A percentile compares a stretch with the other conserved stretches of the same genome.
Evolutionary conservation across 139 green algal species (phyloP).

Genomic region (Yamagishiella unicocca): DNA sequence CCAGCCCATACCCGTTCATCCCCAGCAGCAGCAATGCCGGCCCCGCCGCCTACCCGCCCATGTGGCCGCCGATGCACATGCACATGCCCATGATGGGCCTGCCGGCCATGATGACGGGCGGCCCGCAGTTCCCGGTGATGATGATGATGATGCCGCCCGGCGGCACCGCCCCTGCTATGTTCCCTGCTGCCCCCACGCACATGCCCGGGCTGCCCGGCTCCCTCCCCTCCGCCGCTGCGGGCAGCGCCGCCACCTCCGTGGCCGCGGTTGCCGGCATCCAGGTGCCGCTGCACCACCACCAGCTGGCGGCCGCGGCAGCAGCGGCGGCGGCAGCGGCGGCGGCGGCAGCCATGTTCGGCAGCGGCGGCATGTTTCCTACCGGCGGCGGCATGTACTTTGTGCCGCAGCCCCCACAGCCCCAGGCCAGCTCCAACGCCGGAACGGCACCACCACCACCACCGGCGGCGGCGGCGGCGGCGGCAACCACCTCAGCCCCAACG

Average conservation of each 20-base stretch:
- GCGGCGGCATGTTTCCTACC: background rate
- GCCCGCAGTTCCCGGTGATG: background rate
- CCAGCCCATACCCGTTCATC: background rate
- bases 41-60: background rate
- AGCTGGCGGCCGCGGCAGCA: background rate
- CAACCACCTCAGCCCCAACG: too few relatives aligned
- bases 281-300: constrained; percentile 22
- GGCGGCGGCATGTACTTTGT: background rate
- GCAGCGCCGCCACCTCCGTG: background rate
- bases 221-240: too few relatives aligned
- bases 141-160: background rate
- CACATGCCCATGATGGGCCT: too few relatives aligned
- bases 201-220: too few relatives aligned
- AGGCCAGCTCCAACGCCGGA: background rate
- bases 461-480: too few relatives aligned
- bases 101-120: background rate
- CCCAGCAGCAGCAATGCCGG: background rate
- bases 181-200: too few relatives aligned
- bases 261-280: background rate
- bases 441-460: too few relatives aligned
- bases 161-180: too few relatives aligned
- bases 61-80: background rate
- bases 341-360: background rate
- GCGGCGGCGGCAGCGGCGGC: background rate
- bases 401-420: background rate